Percentiles rank a stretch among this genome's conserved stretches.
Conservation (phyloP, 2,329 filamentous ascomycete genomes). For the Diaporthe sp. region DNA sequence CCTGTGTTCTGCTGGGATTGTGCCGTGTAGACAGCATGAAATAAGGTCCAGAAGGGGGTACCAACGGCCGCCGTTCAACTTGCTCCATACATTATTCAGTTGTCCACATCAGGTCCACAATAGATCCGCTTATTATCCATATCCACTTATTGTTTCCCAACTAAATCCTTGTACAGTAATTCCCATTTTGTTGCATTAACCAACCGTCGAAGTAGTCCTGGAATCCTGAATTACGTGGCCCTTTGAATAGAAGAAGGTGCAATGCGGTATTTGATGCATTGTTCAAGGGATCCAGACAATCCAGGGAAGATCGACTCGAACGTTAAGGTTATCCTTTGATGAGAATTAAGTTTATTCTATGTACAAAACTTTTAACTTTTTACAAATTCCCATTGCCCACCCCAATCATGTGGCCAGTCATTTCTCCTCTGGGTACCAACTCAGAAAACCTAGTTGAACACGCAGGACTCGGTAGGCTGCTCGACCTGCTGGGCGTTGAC, state of each 20-base stretch:
- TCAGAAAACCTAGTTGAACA: background rate
- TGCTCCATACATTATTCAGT: conserved; percentile 10
- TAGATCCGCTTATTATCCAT: background rate
- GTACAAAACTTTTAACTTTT: background rate
- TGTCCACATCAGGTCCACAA: background rate
- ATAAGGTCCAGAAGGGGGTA: background rate
- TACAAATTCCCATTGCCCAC: background rate
- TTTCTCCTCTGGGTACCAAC: background rate
- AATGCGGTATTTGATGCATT: background rate
- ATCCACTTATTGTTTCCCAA: background rate
- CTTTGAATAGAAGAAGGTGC: background rate
- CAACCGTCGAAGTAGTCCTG: background rate
- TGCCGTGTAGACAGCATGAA: background rate
- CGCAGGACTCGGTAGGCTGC: conserved; percentile 19
- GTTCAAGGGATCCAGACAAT: background rate
- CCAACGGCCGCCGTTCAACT: background rate
- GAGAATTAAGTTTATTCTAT: background rate
- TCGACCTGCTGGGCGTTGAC: background rate
- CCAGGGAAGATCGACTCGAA: background rate
- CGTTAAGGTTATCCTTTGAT: background rate
- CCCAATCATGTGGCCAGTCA: background rate
- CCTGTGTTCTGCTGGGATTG: background rate
- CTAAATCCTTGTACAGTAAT: background rate
- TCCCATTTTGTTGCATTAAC: background rate
- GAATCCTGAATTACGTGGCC: background rate